phyloP scores from a whole-genome alignment of 345 rosid species.

The Eucalyptus dawsonii region DNA sequence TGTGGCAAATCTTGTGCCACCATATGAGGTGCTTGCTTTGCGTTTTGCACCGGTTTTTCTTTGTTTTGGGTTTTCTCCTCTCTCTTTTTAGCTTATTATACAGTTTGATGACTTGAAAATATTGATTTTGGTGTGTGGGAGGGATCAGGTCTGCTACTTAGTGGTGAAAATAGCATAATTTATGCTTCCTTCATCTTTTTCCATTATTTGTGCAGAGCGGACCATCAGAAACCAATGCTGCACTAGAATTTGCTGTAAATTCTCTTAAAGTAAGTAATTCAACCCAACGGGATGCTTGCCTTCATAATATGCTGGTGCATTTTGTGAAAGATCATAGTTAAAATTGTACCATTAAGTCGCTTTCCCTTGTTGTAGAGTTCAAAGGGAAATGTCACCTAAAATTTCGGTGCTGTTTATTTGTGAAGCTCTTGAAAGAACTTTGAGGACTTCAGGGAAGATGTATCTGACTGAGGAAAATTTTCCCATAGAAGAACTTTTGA shows the following conservation, averaged over 20 bases:
- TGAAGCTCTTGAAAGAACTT: background rate
- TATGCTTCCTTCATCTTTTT: background rate
- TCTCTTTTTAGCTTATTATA: background rate
- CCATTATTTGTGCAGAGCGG: constrained; percentile 43
- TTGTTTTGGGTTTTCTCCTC: background rate
- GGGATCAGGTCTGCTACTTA: background rate
- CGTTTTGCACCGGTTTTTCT: background rate
- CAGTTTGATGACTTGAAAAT: background rate
- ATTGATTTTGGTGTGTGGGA: background rate
- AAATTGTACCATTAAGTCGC: background rate
- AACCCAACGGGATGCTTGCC: background rate
- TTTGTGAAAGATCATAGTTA: background rate
- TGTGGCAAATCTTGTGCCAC: constrained; percentile 84
- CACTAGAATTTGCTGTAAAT: constrained; percentile 87
- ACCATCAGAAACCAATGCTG: constrained; percentile 94
- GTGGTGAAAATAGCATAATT: background rate
- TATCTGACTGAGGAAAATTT: background rate
- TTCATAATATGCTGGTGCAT: background rate
- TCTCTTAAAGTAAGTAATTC: constrained; percentile 47
- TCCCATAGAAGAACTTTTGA: background rate
- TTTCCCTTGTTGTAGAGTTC: background rate
- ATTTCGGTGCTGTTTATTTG: background rate
- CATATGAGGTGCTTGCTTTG: constrained; percentile 48
- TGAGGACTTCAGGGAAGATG: background rate
- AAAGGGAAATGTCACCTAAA: background rate